Evolutionary conservation across 305 asterid species (phyloP).

Genomic region (Plantago rigida): DNA sequence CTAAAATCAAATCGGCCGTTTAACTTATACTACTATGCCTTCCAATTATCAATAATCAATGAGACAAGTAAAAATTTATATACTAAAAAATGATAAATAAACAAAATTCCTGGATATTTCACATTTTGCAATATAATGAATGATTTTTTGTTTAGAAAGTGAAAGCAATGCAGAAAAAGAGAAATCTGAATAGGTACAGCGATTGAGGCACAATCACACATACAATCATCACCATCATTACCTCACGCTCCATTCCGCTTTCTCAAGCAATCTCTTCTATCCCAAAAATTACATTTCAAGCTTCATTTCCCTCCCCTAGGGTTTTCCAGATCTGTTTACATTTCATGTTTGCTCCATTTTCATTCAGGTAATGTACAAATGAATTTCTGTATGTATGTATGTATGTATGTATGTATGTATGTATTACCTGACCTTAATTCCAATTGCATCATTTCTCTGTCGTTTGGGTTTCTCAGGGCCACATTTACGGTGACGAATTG

Average conservation of each 20-base stretch:
- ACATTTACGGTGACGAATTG: too few relatives aligned
- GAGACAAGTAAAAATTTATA: too few relatives aligned
- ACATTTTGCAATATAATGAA: too few relatives aligned
- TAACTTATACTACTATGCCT: too few relatives aligned
- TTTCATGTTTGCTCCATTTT: not conserved
- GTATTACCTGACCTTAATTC: not conserved
- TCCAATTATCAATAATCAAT: too few relatives aligned
- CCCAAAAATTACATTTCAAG: not conserved
- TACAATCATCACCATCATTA: conserved; percentile 12
- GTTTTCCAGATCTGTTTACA: conserved; percentile 11
- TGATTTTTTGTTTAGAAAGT: not conserved
- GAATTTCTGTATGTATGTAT: not conserved
- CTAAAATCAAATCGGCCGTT: too few relatives aligned
- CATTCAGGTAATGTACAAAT: not conserved
- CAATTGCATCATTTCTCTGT: too few relatives aligned
- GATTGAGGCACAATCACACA: not conserved
- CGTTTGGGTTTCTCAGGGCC: too few relatives aligned
- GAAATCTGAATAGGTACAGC: not conserved
- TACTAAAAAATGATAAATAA: too few relatives aligned
- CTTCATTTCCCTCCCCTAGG: not conserved
- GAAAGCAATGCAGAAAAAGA: not conserved
- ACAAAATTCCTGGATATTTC: too few relatives aligned
- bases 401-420: not conserved
- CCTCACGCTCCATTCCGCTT: conserved; percentile 13
- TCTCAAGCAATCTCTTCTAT: not conserved